Conservation (phyloP, 1,139 yeast genomes). For the Hemisphaericaspora subhashii region DNA sequence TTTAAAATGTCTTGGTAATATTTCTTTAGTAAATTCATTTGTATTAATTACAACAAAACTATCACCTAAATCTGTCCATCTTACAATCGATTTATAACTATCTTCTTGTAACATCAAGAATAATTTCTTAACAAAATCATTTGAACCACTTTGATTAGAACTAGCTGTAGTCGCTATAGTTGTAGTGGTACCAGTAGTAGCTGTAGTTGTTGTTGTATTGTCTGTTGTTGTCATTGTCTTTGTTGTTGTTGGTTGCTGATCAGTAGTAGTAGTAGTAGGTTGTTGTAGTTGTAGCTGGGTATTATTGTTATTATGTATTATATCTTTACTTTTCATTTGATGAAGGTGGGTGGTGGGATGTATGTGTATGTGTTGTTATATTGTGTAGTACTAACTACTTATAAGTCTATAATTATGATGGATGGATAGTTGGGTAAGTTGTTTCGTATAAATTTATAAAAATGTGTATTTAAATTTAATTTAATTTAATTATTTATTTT, state of each 20-base stretch:
- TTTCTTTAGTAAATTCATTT: constrained; percentile 81
- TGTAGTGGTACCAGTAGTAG: constrained; percentile 8
- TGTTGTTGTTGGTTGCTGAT: constrained; percentile 1
- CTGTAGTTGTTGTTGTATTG: constrained; percentile 9
- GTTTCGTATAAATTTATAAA: too few relatives aligned
- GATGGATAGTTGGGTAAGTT: too few relatives aligned
- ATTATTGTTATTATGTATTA: too few relatives aligned
- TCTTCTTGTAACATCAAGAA: constrained; percentile 85
- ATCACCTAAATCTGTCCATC: constrained; percentile 84
- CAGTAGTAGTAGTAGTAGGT: background rate
- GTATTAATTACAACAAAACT: constrained; percentile 88
- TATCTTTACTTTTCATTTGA: too few relatives aligned
- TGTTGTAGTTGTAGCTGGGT: background rate
- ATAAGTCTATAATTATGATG: too few relatives aligned
- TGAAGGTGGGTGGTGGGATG: too few relatives aligned
- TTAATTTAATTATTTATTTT: too few relatives aligned
- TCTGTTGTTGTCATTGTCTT: constrained; percentile 6
- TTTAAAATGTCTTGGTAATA: constrained; percentile 87
- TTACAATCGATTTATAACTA: constrained; percentile 66
- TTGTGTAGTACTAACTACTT: too few relatives aligned
- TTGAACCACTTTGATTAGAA: constrained; percentile 49
- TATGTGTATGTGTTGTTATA: too few relatives aligned
- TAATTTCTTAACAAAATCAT: constrained; percentile 74
- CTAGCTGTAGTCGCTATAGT: constrained; percentile 18
- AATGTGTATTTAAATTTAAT: too few relatives aligned